Base-by-base conservation (phyloP, 2,329 filamentous ascomycete species). In the Didymella exigua region DNA sequence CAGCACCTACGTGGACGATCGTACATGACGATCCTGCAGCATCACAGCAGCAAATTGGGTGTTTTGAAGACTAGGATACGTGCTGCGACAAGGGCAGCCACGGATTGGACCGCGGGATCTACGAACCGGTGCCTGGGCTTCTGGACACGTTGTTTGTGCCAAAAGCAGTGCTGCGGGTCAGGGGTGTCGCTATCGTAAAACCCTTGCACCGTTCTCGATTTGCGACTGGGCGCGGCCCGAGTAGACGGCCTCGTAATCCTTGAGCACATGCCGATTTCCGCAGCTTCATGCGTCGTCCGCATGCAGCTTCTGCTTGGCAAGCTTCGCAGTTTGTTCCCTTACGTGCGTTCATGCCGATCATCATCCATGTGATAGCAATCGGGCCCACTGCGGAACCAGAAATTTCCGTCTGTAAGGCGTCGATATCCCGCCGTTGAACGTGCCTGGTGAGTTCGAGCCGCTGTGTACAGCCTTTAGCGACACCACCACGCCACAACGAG, bases 91-190 rank as follows among this genome's bases (percentile, higher is more conserved):
- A 54, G 52, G 52, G 52, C 46, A 55, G 46, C 31, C 60, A 56
- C 69, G 70, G 69, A 68, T 65, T 70, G 65, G 62, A 68, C 66
- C 68, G 70, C 70, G 66, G 66, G 71, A 74, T 74, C 72, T 71
- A 66, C 70, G 67, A 74, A 73, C 70, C 66, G 66, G 66, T 70
- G 67, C 67, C 65, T 66, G 66, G 65, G 65, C 65, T 60, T 67
- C 60, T 65, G 60, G 60, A 69, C 67, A 71, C 70, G 68, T 70
- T 70, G 66, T 68, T 63, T 62, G 67, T 70, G 65, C 66, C 67
- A 72, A 68, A 72, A 70, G 65, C 66, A 68, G 65, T 52, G 47
- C 52, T 52, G 47, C 52, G 46, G 55, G 59, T 49, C 61, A 50
- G 63, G 70, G 52, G 42, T 50, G 23, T 50, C 18, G 52, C 46